Evolutionary conservation across 257 asterid genomes (phyloP).

Genomic region (Voacanga thouarsii): DNA sequence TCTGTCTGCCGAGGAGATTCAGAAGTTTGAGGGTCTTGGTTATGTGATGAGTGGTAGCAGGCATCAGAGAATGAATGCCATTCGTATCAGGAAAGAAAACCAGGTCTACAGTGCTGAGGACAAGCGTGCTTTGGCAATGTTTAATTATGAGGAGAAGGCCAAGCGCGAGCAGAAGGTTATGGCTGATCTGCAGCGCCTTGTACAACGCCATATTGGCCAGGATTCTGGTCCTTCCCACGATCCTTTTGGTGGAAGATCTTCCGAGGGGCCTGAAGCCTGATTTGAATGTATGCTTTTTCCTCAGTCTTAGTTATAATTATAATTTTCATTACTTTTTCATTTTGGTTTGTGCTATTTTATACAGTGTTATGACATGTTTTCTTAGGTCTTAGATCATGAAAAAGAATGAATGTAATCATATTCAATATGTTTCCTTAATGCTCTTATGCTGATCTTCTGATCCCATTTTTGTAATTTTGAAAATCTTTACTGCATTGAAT

Average conservation of each 20-base stretch:
- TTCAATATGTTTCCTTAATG: neutral
- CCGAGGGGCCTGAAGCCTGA: constrained; percentile 61
- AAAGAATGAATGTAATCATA: neutral
- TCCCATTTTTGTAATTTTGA: neutral
- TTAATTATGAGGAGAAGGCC: constrained; percentile 96
- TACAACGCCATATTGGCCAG: constrained; percentile 91
- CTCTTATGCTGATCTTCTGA: neutral
- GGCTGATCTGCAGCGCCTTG: constrained; percentile 96
- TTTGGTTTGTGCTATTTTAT: neutral
- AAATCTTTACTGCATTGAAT: neutral
- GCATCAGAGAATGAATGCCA: constrained; percentile 99
- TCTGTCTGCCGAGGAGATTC: constrained; percentile 92
- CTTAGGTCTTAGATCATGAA: neutral
- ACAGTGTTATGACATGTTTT: neutral
- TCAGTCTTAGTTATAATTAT: neutral
- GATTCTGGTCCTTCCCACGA: constrained; percentile 87
- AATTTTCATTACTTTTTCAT: neutral
- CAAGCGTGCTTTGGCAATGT: constrained; percentile 95
- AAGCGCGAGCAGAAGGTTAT: constrained; percentile 97
- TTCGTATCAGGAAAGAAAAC: constrained; percentile 97
- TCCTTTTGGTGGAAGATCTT: constrained; percentile 67
- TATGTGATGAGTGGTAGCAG: constrained; percentile 99
- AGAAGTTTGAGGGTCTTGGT: constrained; percentile 82
- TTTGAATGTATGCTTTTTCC: constrained; percentile 14
- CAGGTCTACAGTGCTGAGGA: constrained; percentile 99